Conservation (phyloP, 1,284 basidiomycete species). For the Austroboletus niveus region DNA sequence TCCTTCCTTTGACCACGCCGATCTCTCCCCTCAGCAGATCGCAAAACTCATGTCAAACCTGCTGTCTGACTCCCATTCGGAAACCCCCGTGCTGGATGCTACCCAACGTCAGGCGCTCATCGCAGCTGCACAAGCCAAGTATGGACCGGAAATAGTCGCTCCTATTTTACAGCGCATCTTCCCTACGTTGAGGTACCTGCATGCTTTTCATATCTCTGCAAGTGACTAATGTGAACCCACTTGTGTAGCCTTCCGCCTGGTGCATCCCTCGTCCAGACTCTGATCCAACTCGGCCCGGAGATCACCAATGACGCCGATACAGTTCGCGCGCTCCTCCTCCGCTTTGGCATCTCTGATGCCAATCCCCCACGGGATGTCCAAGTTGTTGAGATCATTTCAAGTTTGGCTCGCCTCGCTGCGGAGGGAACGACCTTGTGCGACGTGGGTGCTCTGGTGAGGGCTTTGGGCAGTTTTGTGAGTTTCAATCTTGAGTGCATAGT, state of each 20-base stretch:
- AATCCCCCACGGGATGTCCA: conserved; percentile 69
- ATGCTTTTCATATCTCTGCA: conserved; percentile 9
- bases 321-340: conserved; percentile 61
- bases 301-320: conserved; percentile 71
- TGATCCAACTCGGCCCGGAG: conserved; percentile 75
- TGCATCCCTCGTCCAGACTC: conserved; percentile 66
- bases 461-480: conserved; percentile 66
- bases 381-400: conserved; percentile 66
- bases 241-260: conserved; percentile 57
- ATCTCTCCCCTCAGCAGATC: conserved; percentile 70
- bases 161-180: conserved; percentile 52
- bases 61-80: conserved; percentile 63
- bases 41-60: conserved; percentile 79
- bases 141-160: conserved; percentile 55
- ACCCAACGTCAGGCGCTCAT: conserved; percentile 72
- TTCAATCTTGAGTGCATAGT: conserved; percentile 3
- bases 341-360: conserved; percentile 69
- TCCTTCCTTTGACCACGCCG: conserved; percentile 77
- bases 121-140: conserved; percentile 70
- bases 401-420: conserved; percentile 61
- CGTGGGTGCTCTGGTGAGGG: conserved; percentile 72
- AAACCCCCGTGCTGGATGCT: conserved; percentile 66
- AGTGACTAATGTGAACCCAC: conserved; percentile 13
- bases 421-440: conserved; percentile 75
- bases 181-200: conserved; percentile 56